Evolutionary conservation across 2,329 filamentous ascomycete genomes (phyloP).

Genomic region (Falciphora oryzae): DNA sequence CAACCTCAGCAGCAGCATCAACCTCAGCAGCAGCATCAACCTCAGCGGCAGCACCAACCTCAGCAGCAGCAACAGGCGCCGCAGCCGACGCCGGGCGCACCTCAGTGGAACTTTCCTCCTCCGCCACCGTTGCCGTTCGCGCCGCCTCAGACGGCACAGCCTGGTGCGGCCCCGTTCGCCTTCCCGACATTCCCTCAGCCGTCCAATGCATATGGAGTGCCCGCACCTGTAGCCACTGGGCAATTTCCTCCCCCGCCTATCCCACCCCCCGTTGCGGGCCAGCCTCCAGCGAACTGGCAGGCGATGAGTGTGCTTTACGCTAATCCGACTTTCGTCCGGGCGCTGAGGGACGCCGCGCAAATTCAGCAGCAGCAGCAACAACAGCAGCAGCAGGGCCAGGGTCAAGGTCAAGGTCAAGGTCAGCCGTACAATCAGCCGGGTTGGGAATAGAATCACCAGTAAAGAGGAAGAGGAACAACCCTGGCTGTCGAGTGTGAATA

Average conservation of each 20-base stretch:
- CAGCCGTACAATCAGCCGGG: background rate
- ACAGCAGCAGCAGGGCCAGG: background rate
- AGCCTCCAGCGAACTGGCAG: slow-evolving; percentile 4
- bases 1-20: background rate
- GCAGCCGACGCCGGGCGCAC: background rate
- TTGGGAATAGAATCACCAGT: background rate
- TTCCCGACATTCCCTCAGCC: slow-evolving; percentile 6
- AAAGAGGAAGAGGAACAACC: background rate
- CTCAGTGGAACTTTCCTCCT: slow-evolving; percentile 5
- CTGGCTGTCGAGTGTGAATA: too few relatives aligned
- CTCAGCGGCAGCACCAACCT: background rate
- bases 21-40: background rate
- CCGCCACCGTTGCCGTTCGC: slow-evolving; percentile 3
- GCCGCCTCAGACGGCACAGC: slow-evolving; percentile 1
- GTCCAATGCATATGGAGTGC: background rate
- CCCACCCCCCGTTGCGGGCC: background rate
- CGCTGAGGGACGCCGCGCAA: background rate
- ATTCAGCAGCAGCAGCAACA: slow-evolving; percentile 3
- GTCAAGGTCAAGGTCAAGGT: slow-evolving; percentile 2
- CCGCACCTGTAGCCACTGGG: background rate
- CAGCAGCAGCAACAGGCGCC: background rate
- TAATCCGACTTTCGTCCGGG: slow-evolving; percentile 5
- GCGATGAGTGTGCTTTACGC: slow-evolving; percentile 5
- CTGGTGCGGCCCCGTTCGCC: background rate
- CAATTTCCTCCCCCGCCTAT: slow-evolving; percentile 4